Conservation (phyloP, 1,284 basidiomycete species). For the Puccinia sorghi region DNA sequence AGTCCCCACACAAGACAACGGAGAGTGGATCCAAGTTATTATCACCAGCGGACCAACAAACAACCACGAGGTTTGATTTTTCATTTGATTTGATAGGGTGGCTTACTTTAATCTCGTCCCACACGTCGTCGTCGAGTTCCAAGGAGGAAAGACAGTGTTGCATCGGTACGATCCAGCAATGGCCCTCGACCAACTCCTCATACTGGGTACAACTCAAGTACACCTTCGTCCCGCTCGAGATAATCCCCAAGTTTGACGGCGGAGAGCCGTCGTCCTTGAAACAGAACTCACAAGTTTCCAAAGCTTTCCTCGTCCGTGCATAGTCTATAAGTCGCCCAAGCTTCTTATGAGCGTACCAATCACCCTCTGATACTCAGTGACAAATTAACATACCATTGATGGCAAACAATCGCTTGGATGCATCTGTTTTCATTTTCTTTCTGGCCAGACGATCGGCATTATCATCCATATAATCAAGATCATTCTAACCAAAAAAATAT, state of each 20-base stretch:
- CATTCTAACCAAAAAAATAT: constrained; percentile 42
- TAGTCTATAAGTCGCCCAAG: constrained; percentile 67
- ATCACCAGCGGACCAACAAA: constrained; percentile 19
- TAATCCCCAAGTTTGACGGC: constrained; percentile 74
- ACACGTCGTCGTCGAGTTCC: constrained; percentile 95
- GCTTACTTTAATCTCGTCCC: constrained; percentile 88
- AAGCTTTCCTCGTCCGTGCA: constrained; percentile 84
- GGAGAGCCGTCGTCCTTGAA: constrained; percentile 60
- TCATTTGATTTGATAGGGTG: too few relatives aligned
- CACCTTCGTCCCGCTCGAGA: constrained; percentile 83
- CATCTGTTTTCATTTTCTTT: constrained; percentile 91
- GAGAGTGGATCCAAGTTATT: background rate
- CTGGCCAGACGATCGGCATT: constrained; percentile 88
- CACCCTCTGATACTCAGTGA: background rate
- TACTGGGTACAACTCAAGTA: constrained; percentile 83
- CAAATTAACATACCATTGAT: constrained; percentile 69
- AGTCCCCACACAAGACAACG: background rate
- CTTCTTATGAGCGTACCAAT: background rate
- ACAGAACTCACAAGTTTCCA: constrained; percentile 64
- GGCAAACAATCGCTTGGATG: constrained; percentile 94
- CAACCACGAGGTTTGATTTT: background rate
- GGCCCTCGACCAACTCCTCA: constrained; percentile 83
- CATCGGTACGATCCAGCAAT: constrained; percentile 92
- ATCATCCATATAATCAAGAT: constrained; percentile 77
- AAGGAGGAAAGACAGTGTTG: constrained; percentile 87